These are phyloP conservation scores for Alternaria dauci DNA, from an alignment of 2,329 filamentous ascomycete species.

Conservation along the genomic window DNA sequence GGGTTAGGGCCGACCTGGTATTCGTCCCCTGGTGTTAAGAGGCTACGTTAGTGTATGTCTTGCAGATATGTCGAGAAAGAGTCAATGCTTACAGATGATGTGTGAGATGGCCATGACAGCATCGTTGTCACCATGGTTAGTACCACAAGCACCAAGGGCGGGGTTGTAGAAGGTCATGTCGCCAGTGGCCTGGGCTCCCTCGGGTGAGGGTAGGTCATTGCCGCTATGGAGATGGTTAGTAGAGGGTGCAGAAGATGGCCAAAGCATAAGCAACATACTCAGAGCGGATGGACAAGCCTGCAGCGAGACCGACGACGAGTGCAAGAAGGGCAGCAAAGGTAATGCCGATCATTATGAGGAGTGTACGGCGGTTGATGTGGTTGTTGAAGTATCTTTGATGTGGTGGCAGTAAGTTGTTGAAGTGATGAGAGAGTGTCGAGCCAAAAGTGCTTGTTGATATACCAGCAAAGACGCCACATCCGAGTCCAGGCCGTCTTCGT, in stretches of 20 bases:
- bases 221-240: slow-evolving; percentile 31
- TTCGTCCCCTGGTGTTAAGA: slow-evolving; percentile 60
- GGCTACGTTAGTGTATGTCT: background rate
- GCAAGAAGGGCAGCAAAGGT: slow-evolving; percentile 47
- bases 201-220: slow-evolving; percentile 61
- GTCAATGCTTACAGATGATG: slow-evolving; percentile 56
- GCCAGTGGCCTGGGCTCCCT: slow-evolving; percentile 62
- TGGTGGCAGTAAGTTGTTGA: slow-evolving; percentile 50
- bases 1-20: slow-evolving; percentile 58
- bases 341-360: slow-evolving; percentile 48
- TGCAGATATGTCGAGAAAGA: background rate
- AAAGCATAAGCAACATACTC: slow-evolving; percentile 17
- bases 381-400: slow-evolving; percentile 53
- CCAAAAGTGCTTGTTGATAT: slow-evolving; percentile 16
- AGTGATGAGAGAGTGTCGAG: slow-evolving; percentile 41
- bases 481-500: slow-evolving; percentile 13
- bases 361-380: slow-evolving; percentile 46
- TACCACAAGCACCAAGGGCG: slow-evolving; percentile 74
- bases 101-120: slow-evolving; percentile 73
- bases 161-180: slow-evolving; percentile 76
- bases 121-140: slow-evolving; percentile 62
- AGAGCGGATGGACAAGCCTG: slow-evolving; percentile 44
- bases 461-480: slow-evolving; percentile 14
- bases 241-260: background rate
- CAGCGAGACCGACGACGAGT: slow-evolving; percentile 55